Percentiles rank a stretch among this genome's conserved stretches.
phyloP scores from a whole-genome alignment of 176 grass and related monocot genomes.

The Ensete glaucum region DNA sequence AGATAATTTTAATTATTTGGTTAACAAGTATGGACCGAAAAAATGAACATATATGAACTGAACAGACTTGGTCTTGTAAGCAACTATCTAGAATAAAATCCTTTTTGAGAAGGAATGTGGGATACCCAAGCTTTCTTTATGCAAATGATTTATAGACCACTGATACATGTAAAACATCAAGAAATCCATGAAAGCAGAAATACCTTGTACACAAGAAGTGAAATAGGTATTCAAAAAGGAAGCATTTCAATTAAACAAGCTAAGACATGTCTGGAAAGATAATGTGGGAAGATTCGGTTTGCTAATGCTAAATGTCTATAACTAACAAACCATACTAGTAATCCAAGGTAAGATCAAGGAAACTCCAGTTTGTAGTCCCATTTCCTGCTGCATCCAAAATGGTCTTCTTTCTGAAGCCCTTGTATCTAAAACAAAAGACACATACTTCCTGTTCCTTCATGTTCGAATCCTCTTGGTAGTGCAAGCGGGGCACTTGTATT shows the following conservation, averaged over 20 bases:
- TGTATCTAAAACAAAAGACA: background rate
- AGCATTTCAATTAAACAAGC: background rate
- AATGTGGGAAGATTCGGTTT: background rate
- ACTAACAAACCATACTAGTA: background rate
- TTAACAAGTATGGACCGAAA: no score
- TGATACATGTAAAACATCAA: no score
- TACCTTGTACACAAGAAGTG: background rate
- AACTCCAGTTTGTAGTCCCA: background rate
- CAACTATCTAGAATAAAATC: no score
- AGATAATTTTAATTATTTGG: no score
- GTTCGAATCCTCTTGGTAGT: conserved; percentile 1
- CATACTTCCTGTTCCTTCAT: background rate
- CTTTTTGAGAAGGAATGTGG: no score
- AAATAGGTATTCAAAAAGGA: background rate
- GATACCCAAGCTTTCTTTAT: no score
- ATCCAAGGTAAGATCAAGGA: background rate
- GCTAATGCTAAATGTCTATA: background rate
- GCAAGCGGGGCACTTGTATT: conserved; percentile 13
- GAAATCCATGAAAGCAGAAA: background rate
- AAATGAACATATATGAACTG: no score
- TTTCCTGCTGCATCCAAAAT: background rate
- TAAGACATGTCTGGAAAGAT: background rate
- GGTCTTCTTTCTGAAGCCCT: background rate
- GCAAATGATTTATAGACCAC: no score
- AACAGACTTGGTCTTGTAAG: no score